Conservation (phyloP, 805 yeast species). For the Wickerhamiella spandovensis region DNA sequence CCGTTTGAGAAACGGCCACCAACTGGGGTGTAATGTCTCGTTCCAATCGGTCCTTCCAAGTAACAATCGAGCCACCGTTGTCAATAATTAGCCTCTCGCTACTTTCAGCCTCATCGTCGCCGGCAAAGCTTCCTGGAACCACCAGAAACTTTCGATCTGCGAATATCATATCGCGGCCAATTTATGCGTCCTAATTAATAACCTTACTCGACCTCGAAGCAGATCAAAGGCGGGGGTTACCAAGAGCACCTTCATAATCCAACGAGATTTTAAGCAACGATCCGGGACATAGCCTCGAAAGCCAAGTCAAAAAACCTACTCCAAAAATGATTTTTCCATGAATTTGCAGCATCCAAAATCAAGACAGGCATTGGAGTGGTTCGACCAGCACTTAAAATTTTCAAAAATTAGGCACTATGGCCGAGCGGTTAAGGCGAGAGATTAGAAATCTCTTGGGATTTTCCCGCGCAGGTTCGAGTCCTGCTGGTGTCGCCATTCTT, state of each 20-base stretch:
- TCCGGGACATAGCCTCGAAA: too few species aligned
- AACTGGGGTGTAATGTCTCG: slow-evolving; percentile 24
- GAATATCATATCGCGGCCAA: neutral
- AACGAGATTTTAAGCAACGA: neutral
- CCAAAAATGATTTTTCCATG: too few species aligned
- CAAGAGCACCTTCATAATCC: neutral
- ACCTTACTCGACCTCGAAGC: neutral
- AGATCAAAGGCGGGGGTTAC: neutral
- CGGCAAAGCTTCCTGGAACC: slow-evolving; percentile 5
- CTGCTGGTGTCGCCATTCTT: slow-evolving; percentile 13
- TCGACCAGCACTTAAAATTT: neutral
- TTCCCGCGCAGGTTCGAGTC: slow-evolving; percentile 17
- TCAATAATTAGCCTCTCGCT: slow-evolving; percentile 8
- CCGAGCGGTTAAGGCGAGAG: slow-evolving; percentile 17
- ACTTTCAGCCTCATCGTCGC: slow-evolving; percentile 6
- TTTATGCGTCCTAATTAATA: neutral
- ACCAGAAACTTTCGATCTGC: slow-evolving; percentile 15
- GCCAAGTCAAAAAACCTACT: too few species aligned
- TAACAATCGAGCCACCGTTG: slow-evolving; percentile 15
- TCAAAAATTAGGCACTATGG: slow-evolving; percentile 10
- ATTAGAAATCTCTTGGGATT: slow-evolving; percentile 15
- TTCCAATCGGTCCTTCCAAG: slow-evolving; percentile 18
- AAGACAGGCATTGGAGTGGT: neutral
- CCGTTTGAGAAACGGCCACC: slow-evolving; percentile 36
- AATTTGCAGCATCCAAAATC: neutral